Evolutionary conservation across 1,284 basidiomycete species (phyloP), one percentile per base, ranked within the genome.

Genomic region (Boletus subluridellus): DNA sequence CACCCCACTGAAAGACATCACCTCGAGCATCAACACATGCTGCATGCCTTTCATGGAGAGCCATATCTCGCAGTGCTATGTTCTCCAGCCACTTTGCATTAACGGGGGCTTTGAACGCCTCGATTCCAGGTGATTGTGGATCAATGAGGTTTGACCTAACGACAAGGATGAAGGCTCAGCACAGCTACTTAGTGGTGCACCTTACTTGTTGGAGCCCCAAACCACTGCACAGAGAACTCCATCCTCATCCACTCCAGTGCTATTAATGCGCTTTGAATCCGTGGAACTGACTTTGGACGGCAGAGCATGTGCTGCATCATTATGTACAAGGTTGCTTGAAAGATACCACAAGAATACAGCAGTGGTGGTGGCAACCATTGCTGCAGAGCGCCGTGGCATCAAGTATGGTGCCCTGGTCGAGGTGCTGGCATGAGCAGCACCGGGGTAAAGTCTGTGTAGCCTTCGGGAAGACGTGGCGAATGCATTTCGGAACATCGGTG

Each of bases 1-100:
- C 78, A 0, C 92, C 92, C 94, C 93, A 95, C 68, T 94, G 91
- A 73, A 94, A 92, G 2, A 94, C 84, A 66, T 98, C 91, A 28
- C 95, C 95, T 45, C 82, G 80, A 3, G 86, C 87, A 70, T 95
- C 92, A n/a, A 94, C 84, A 61, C 88, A 92, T 4, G 89, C 92
- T 2, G 85, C 92, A 64, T 94, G 89, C 47, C 77, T 80, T 64
- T 86, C 82, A 46, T 91, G 86, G 21, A 95, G 74, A 7, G 82
- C 85, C 34, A 95, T 70, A 72, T 95, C 92, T 21, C 91, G 81
- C 30, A 95, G 76, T 1, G 92, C 87, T 51, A 85, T 77, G 68
- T 79, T 81, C 53, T 83, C 76, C 38, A 90, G 72, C 82, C 85
- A 89, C 35, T 73, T 69, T 1, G 77, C 80, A 51, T 79, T 71